Evolutionary conservation across 2,329 filamentous ascomycete species (phyloP), one percentile per base, ranked within the genome.

Genomic region (Arachnomyces sp.): DNA sequence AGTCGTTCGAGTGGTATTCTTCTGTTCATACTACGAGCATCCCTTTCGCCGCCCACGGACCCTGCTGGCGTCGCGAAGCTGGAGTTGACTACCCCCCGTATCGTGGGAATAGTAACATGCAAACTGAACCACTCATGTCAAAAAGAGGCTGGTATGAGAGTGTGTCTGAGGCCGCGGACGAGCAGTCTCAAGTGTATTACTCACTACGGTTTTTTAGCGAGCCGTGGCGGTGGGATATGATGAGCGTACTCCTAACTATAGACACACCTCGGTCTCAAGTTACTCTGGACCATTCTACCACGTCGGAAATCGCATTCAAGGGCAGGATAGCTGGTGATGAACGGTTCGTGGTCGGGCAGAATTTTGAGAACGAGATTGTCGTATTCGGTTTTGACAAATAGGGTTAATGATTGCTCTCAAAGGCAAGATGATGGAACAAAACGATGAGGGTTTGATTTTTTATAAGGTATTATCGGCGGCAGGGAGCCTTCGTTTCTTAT

Each of bases 301-400:
- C 72, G 62, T 52, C 54, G 14, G 63, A 73, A 51, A 52, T 82
- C 28, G 58, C 75, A 34, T 67, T 55, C 1, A 73, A 68, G 49
- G 77, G 74, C 1, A 66, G 66, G 44, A 73, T 82, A 12, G 69
- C 60, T 28, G 79, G 77, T 1, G 74, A 78, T 44, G 78, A 82
- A 55, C 59, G 74, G 40, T 81, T 77, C 69, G 39, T 82, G n/a
- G 56, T 82, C 8, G 78, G 78, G 0, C 74, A 81, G 59, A 77
- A 77, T 51, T 46, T 48, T 1, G 52, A 63, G 7, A 66, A 72
- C 25, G 65, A 69, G 44, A 54, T 82, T 34, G 73, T 75, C 1
- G 59, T 82, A 40, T 60, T 74, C 43, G 56, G 68, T 40, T 81
- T 82, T 45, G 59, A 63, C 48, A 52, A 50, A 44, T 60, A 43